A percentile compares a stretch with the other conserved stretches of the same genome.
Evolutionary conservation across 1,139 yeast genomes (phyloP).

Genomic region (Hemisphaericaspora xylanilytica): DNA sequence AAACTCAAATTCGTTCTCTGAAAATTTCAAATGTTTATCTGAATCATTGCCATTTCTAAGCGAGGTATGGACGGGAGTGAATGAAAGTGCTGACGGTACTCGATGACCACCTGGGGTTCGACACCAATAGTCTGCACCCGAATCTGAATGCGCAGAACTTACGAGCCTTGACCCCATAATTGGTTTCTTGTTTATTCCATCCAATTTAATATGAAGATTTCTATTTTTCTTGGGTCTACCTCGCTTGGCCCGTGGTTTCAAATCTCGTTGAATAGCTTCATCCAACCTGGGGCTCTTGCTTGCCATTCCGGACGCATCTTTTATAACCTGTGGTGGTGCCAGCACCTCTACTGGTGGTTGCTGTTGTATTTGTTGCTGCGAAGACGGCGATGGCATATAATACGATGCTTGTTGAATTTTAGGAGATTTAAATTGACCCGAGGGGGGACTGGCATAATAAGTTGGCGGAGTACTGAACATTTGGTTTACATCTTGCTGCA

Average conservation of each 20-base stretch:
- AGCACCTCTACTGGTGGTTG: neutral
- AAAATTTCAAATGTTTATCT: neutral
- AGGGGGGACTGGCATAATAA: slow-evolving; percentile 1
- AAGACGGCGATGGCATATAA: neutral
- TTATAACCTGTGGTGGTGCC: neutral
- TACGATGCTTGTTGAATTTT: neutral
- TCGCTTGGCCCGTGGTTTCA: slow-evolving; percentile 12
- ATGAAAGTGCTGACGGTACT: slow-evolving; percentile 5
- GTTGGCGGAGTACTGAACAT: neutral
- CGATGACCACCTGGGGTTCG: slow-evolving; percentile 11
- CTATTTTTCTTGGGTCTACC: slow-evolving; percentile 15
- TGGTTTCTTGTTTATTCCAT: slow-evolving; percentile 12
- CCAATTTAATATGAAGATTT: slow-evolving; percentile 15
- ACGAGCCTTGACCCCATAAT: slow-evolving; percentile 5
- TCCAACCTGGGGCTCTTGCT: neutral
- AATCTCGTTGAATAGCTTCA: slow-evolving; percentile 1
- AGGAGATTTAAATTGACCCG: neutral
- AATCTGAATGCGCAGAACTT: slow-evolving; percentile 17
- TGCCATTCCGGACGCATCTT: neutral
- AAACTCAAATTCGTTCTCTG: slow-evolving; percentile 10
- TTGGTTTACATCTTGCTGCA: neutral
- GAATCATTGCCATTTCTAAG: neutral
- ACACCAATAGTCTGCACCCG: slow-evolving; percentile 18
- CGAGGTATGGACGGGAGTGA: slow-evolving; percentile 2
- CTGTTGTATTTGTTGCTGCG: neutral